Evolutionary conservation across 768 basidiomycete genomes (phyloP), one percentile per base, ranked within the genome.

Genomic region (Mycena filopes): DNA sequence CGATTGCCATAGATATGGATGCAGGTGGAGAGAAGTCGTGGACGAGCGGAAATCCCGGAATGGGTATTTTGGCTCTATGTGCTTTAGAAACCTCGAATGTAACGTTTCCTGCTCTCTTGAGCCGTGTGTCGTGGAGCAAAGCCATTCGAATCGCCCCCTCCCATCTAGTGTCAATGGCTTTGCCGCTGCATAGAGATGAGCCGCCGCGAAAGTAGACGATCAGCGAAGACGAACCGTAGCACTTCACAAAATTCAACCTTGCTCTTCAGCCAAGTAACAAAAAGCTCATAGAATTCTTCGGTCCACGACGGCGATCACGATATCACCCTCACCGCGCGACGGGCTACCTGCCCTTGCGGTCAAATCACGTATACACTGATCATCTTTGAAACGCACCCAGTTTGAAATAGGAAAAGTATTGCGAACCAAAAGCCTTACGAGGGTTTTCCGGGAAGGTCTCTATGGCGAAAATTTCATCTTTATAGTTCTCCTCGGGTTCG

Each of bases 281-380:
- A 51, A 7, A 56, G 43, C 54, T 36, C 26, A 66, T 69, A 45
- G 58, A 59, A 20, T 48, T 60, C 9, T 46, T 60, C n/a, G 20
- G 29, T 9, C 67, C 65, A 53, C 68, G 63, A 49, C 66, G 68
- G 47, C 40, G 62, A 38, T 41, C 21, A 62, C 57, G 26, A 76
- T 68, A 3, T 64, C 45, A 12, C 76, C 74, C 13, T 60, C 40
- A 1, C 61, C 65, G 23, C 33, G 58, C 7, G 7, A 5, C 3
- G 50, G 50, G 15, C 57, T 67, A 40, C 69, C 70, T 71, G 36
- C 25, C 5, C 28, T 10, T 40, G 26, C 11, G 23, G 66, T 48
- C 57, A 54, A 12, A 36, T 41, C 45, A 23, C 8, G 56, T 47
- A 16, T 33, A 20, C 28, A 9, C 42, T 15, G 40, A 31, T 15